A percentile compares a stretch with the other conserved stretches of the same genome.
These are phyloP conservation scores for Fraxinus xanthoxyloides DNA, from an alignment of 305 asterid genomes.

Conservation along the genomic window DNA sequence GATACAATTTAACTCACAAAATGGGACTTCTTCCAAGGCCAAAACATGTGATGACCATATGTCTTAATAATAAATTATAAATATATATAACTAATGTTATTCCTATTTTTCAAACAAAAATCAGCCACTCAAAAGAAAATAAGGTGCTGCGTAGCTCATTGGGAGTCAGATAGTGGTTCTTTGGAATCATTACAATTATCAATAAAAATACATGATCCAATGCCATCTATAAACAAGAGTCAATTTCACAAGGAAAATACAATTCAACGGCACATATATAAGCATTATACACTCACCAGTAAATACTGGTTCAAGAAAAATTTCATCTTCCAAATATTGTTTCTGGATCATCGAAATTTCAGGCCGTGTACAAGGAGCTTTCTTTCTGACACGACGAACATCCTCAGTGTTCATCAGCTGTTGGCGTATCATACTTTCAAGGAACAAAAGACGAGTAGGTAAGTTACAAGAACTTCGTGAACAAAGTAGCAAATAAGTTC, in stretches of 20 bases:
- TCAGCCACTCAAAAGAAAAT: neutral
- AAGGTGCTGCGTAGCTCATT: neutral
- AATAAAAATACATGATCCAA: neutral
- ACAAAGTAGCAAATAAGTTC: conserved; percentile 12
- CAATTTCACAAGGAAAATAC: neutral
- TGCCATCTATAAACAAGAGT: neutral
- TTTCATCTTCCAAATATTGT: conserved; percentile 67
- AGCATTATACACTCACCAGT: conserved; percentile 54
- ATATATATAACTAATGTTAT: neutral
- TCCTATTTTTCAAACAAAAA: neutral
- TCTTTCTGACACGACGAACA: conserved; percentile 89
- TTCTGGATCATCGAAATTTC: conserved; percentile 76
- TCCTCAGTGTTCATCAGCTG: conserved; percentile 82
- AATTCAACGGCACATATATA: conserved; percentile 15
- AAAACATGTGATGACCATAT: neutral
- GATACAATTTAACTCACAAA: neutral
- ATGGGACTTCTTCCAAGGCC: neutral
- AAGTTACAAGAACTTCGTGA: conserved; percentile 18
- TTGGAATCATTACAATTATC: neutral
- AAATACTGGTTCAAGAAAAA: conserved; percentile 56
- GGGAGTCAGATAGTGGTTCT: neutral
- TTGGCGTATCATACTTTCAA: conserved; percentile 67
- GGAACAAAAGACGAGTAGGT: conserved; percentile 28
- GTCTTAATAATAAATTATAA: neutral
- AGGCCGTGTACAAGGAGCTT: conserved; percentile 89